Base-by-base conservation (phyloP, 345 rosid species). In the Hibiscus tridactylites region DNA sequence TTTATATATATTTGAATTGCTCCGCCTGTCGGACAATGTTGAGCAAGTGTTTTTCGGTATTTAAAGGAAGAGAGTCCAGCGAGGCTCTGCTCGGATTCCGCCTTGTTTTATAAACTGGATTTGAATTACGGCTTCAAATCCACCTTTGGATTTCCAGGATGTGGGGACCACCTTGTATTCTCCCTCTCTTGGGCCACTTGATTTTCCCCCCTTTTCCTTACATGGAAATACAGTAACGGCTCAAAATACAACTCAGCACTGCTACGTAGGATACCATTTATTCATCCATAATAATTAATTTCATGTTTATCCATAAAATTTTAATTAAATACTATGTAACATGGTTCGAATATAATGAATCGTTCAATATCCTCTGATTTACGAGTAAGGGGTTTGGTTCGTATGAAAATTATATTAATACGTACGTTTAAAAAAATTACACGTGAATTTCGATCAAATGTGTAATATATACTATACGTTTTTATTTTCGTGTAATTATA, bases 91-190 rank as follows among this genome's bases (percentile, higher is more conserved):
- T 64, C 89, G 87, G 87, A 85, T 74, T 78, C 82, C 39, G 56
- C 76, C 57, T 64, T 68, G 74, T 44, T 76, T 59, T 71, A 65
- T 85, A 54, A 78, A 74, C 10, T 76, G 39, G 47, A 74, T 73
- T 80, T 81, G 63, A 78, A 71, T 71, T 19, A 9, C 49, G 11
- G 2, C 3, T 65, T 83, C 75, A 73, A 74, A 64, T 85, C 89
- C 87, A 76, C 71, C 65, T 57, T 79, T 11, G 54, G 73, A 65
- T 69, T 71, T 50, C 47, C 64, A n/a, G 26, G 13, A 50, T 62
- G 57, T 17, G 61, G 75, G 66, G 75, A 19, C 84, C 76, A 75
- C 74, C 44, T 69, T 21, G 50, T 44, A 10, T 10, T 44, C 13
- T 44, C 13, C 13, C 13, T 44, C 0, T 35, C 15, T 21, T 63